Evolutionary conservation across 73 alveolate species (phyloP).

Genomic region (Effrenium voratum): DNA sequence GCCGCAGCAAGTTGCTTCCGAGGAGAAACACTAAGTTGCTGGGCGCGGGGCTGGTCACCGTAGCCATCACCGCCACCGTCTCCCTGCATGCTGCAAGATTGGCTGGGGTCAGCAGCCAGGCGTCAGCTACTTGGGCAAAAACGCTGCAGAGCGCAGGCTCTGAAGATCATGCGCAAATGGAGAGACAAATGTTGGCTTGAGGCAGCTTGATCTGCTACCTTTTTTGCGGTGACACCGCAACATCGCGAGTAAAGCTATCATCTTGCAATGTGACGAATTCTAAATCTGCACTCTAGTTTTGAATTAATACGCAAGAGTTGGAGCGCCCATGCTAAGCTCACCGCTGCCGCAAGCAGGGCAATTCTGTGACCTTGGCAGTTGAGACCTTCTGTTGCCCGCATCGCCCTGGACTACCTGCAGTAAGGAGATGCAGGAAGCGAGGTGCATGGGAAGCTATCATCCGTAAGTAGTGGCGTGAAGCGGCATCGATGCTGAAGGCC

Average conservation of each 20-base stretch:
- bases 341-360: constrained; percentile 52
- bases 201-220: too few relatives aligned
- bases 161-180: too few relatives aligned
- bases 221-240: too few relatives aligned
- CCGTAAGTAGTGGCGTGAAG: too few relatives aligned
- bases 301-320: background rate
- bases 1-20: too few relatives aligned
- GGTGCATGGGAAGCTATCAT: too few relatives aligned
- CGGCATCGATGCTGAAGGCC: background rate
- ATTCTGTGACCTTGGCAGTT: background rate
- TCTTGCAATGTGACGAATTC: too few relatives aligned
- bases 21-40: background rate
- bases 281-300: too few relatives aligned
- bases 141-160: too few relatives aligned
- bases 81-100: constrained; percentile 54
- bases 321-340: background rate
- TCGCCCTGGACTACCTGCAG: background rate
- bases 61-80: constrained; percentile 70
- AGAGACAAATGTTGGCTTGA: too few relatives aligned
- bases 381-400: too few relatives aligned
- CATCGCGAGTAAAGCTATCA: too few relatives aligned
- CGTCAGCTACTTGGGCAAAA: constrained; percentile 29
- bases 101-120: background rate
- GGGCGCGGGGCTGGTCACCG: constrained; percentile 49
- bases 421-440: background rate